Evolutionary conservation across 2,329 filamentous ascomycete species (phyloP), one percentile per base, ranked within the genome.

Genomic region (Botrytis byssoidea): DNA sequence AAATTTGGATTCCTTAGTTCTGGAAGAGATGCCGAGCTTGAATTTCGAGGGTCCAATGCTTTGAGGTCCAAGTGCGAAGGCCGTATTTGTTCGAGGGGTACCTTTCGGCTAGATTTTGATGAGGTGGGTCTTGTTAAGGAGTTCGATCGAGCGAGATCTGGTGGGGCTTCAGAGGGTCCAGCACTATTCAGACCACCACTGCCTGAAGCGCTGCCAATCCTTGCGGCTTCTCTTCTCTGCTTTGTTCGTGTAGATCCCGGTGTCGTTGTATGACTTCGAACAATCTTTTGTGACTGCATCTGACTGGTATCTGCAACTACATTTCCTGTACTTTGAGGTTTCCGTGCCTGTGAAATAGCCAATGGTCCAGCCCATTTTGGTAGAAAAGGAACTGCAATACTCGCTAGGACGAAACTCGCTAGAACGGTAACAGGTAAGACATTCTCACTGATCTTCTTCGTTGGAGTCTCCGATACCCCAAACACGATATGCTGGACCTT

Each of bases 401-500:
- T 92, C 70, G 92, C 93, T 71, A 95, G 85, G 55, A 95, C 91
- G 79, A 96, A 90, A 82, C 93, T 95, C 55, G 92, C 91, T 48
- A 96, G 88, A 2, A 96, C 91, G 10, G 92, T 93, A 72, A 95
- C 92, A 12, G 93, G 93, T 57, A 95, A 83, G 9, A 92, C 87
- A 81, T 96, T 96, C 82, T 95, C 93, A 80, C 90, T 91, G 81
- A 96, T 94, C 83, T 91, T 92, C 78, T 94, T 86, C 74, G 90
- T 88, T 74, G 86, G 86, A 40, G 88, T 86, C 79, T 95, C 93
- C 48, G 90, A 87, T 37, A 92, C 86, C 32, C 93, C 93, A 82
- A 96, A 96, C 40, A 96, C 93, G 78, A 96, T 93, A 82, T 93
- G 90, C 83, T 96, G 93, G 57, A 96, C 92, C 83, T 93, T 94